These are phyloP conservation scores for Candida boidinii DNA, from an alignment of 805 yeast species.

Conservation along the genomic window DNA sequence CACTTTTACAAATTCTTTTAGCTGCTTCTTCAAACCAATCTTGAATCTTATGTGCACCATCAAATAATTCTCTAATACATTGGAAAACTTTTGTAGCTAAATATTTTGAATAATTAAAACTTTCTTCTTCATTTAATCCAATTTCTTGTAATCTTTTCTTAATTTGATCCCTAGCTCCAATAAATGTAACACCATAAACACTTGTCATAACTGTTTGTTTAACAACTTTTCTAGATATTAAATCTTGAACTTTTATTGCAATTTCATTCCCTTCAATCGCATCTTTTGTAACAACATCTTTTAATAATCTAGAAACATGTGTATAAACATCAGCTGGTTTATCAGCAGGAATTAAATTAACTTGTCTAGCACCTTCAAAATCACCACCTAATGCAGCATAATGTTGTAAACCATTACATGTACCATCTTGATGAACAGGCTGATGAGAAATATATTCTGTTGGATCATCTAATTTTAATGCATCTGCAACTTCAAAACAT, in stretches of 20 bases:
- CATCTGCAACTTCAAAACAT: slow-evolving; percentile 58
- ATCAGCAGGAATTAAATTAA: slow-evolving; percentile 61
- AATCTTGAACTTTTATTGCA: slow-evolving; percentile 49
- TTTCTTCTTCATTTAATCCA: slow-evolving; percentile 34
- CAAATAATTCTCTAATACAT: slow-evolving; percentile 77
- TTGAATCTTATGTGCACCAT: slow-evolving; percentile 90
- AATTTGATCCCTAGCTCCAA: slow-evolving; percentile 90
- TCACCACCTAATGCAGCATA: slow-evolving; percentile 87
- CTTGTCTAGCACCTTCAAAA: slow-evolving; percentile 73
- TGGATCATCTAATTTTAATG: slow-evolving; percentile 55
- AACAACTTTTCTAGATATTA: slow-evolving; percentile 77
- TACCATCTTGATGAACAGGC: slow-evolving; percentile 83
- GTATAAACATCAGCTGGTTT: slow-evolving; percentile 73
- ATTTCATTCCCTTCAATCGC: slow-evolving; percentile 43
- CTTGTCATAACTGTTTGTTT: slow-evolving; percentile 98
- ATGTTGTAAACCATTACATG: slow-evolving; percentile 81
- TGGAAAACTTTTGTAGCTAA: slow-evolving; percentile 72
- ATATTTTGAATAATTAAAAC: slow-evolving; percentile 41
- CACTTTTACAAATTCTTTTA: slow-evolving; percentile 65
- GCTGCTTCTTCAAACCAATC: slow-evolving; percentile 95
- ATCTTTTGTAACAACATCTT: slow-evolving; percentile 42
- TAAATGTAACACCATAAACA: slow-evolving; percentile 92
- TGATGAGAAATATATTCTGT: slow-evolving; percentile 57
- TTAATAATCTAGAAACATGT: slow-evolving; percentile 60
- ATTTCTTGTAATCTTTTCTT: slow-evolving; percentile 62